phyloP scores from a whole-genome alignment of 768 basidiomycete species.

The Lactarius evosmus region DNA sequence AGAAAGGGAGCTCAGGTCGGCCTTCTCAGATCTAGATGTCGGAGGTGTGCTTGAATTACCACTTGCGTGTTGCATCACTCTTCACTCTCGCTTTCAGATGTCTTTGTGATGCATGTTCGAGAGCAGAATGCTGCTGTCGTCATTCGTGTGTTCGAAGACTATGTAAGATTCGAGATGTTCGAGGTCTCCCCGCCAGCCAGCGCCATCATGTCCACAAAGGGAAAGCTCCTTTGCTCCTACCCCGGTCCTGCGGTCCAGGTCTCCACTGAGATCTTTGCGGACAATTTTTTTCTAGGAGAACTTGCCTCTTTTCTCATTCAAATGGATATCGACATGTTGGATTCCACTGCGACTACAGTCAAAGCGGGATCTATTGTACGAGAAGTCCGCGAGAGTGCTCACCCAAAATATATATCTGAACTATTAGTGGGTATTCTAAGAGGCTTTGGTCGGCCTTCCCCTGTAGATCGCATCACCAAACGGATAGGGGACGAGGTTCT shows the following conservation, averaged over 20 bases:
- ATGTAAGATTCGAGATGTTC: slow-evolving; percentile 33
- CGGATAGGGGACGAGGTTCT: neutral
- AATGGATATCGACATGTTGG: neutral
- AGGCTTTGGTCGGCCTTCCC: neutral
- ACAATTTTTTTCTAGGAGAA: neutral
- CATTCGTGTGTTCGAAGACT: neutral
- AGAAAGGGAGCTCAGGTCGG: neutral
- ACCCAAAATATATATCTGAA: neutral
- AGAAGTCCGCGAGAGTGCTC: neutral
- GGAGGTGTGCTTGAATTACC: slow-evolving; percentile 1
- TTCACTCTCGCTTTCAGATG: neutral
- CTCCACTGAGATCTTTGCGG: slow-evolving; percentile 20
- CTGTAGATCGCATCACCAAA: neutral
- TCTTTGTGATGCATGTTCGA: slow-evolving; percentile 13
- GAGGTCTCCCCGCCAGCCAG: slow-evolving; percentile 41
- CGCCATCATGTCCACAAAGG: slow-evolving; percentile 39
- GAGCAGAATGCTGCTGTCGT: slow-evolving; percentile 15
- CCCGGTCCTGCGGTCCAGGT: slow-evolving; percentile 45
- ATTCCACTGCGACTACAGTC: neutral
- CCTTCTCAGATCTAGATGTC: neutral
- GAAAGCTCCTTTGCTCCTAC: slow-evolving; percentile 33
- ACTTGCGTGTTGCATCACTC: too few species aligned
- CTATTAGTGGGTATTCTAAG: neutral
- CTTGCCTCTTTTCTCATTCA: neutral
- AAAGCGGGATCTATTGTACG: neutral